Base-by-base conservation (phyloP, 2,329 filamentous ascomycete species). In the Pseudopithomyces maydicus region DNA sequence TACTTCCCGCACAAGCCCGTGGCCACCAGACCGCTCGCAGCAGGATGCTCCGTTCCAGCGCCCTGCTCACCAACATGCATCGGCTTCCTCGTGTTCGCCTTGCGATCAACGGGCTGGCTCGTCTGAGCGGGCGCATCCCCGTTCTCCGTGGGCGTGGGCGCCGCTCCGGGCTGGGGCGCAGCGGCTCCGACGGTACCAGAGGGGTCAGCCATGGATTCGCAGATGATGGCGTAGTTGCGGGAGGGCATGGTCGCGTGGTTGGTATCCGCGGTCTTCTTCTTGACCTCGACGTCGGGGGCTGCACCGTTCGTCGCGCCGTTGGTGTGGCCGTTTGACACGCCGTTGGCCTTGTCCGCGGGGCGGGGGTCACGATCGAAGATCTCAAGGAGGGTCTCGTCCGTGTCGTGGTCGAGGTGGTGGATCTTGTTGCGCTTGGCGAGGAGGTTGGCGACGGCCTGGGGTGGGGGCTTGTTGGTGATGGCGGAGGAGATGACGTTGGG, bases 171-270 rank as follows among this genome's bases (percentile, higher is more conserved):
- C 8, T 57, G 45, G 41, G 67, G 59, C 15, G 62, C 56, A 6
- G 67, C 58, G 12, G 64, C 58, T 7, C 65, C 67, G 17, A 63
- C 51, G 5, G 65, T 62, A 1, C 58, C 42, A 10, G 64, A 59
- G 43, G 76, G 46, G 11, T 63, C 57, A 58, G 73, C 44, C 49
- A 67, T 70, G 14, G 77, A 80, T 65, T 88, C 85, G 43, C 82
- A 82, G 72, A 88, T 84, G 70, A 85, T 85, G 55, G 86, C 86
- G 69, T 85, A 88, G 73, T 89, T 88, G 52, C 86, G 80, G 49
- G 82, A 85, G 1, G 86, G 86, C 86, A 97, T 97, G 11, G 93
- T 97, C 59, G 91, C 90, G 62, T 91, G 85, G 76, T 97, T 97
- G 71, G 84, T 89, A 42, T 80, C 80, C 1, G 88, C 85, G 3